phyloP scores from a whole-genome alignment of 805 yeast species.

The Starmerella vitae region DNA sequence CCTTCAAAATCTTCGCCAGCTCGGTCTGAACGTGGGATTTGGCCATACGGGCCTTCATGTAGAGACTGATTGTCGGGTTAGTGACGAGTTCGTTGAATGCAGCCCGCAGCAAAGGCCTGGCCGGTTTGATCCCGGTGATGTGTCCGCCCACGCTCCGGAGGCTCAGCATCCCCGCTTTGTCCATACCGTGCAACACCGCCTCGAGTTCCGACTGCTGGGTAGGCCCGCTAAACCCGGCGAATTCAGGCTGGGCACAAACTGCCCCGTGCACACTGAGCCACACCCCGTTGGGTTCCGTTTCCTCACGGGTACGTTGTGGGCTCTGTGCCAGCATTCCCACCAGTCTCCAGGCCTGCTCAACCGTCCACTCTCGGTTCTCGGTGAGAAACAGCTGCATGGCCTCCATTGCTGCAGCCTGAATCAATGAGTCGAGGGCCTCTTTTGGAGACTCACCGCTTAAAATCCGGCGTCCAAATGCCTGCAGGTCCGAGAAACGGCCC shows the following conservation, averaged over 20 bases:
- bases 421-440: constrained; percentile 66
- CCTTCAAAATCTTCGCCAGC: constrained; percentile 43
- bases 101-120: constrained; percentile 70
- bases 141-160: constrained; percentile 69
- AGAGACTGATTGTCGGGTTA: constrained; percentile 42
- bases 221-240: constrained; percentile 11
- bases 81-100: constrained; percentile 58
- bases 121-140: constrained; percentile 50
- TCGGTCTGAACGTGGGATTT: constrained; percentile 45
- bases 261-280: constrained; percentile 19
- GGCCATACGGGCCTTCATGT: constrained; percentile 52
- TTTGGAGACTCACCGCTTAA: constrained; percentile 74
- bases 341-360: constrained; percentile 81
- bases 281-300: background rate
- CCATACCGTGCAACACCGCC: constrained; percentile 49
- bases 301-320: background rate
- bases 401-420: constrained; percentile 75
- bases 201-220: constrained; percentile 30
- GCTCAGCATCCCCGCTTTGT: constrained; percentile 61
- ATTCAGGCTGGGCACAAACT: constrained; percentile 24
- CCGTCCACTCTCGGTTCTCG: constrained; percentile 37
- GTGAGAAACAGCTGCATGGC: constrained; percentile 62
- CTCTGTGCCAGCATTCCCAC: constrained; percentile 45
- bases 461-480: constrained; percentile 76
- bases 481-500: constrained; percentile 88